Evolutionary conservation across 768 basidiomycete species (phyloP).

Genomic region (Serendipita indica): DNA sequence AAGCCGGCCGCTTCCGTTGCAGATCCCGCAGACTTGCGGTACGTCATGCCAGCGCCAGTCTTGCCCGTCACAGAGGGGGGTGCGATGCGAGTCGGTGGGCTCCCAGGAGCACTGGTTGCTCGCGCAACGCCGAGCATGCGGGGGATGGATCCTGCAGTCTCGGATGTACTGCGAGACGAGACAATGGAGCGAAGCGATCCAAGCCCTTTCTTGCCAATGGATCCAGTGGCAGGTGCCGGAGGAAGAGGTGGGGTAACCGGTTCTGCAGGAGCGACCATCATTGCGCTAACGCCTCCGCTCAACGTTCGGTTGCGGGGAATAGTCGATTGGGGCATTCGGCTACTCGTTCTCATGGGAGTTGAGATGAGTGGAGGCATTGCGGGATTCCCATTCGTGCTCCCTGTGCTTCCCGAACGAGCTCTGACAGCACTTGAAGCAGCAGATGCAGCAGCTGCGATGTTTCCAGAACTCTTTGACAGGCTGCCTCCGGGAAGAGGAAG

Average conservation of each 20-base stretch:
- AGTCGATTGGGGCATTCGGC: background rate
- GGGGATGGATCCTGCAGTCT: background rate
- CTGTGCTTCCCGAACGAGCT: background rate
- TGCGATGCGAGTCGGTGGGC: background rate
- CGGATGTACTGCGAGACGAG: background rate
- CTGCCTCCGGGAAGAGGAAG: background rate
- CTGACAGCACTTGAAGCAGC: background rate
- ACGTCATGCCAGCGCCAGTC: background rate
- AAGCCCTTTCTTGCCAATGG: background rate
- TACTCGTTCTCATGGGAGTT: background rate
- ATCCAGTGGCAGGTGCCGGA: background rate
- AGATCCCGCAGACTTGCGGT: constrained; percentile 3
- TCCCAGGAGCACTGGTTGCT: background rate
- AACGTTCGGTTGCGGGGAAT: background rate
- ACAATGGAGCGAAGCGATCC: background rate
- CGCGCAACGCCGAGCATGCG: constrained; percentile 1
- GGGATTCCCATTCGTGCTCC: background rate
- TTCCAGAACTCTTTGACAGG: background rate
- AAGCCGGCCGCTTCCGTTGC: background rate
- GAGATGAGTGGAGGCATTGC: background rate
- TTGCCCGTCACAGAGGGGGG: background rate
- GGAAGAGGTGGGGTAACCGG: background rate
- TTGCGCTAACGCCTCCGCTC: background rate
- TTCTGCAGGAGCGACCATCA: background rate
- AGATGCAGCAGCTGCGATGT: background rate